These are phyloP conservation scores for Xylaria longipes DNA, from an alignment of 495 filamentous ascomycete genomes.

Conservation along the genomic window DNA sequence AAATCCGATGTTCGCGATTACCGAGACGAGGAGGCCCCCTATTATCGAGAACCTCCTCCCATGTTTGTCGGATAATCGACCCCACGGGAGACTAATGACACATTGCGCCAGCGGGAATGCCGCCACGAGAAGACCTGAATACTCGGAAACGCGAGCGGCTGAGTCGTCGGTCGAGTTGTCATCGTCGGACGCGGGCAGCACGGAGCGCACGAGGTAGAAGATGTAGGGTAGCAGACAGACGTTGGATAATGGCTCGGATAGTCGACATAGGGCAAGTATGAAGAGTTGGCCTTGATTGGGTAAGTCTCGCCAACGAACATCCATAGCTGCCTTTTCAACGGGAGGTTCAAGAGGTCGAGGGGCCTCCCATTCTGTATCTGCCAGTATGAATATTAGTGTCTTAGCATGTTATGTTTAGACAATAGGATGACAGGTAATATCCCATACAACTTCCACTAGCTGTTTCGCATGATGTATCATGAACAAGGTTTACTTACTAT, in stretches of 20 bases:
- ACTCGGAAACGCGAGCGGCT: constrained; percentile 44
- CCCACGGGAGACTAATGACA: constrained; percentile 78
- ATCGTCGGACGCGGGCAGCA: constrained; percentile 37
- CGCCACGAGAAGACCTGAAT: constrained; percentile 74
- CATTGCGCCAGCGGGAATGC: constrained; percentile 77
- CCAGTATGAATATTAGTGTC: background rate
- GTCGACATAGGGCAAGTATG: constrained; percentile 57
- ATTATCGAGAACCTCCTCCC: constrained; percentile 80
- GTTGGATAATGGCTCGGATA: constrained; percentile 60
- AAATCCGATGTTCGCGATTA: constrained; percentile 73
- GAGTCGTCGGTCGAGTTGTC: constrained; percentile 38
- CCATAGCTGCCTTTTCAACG: constrained; percentile 10
- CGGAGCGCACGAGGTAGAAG: constrained; percentile 63
- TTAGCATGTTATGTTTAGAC: background rate
- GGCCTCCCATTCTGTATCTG: background rate
- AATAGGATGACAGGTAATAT: background rate
- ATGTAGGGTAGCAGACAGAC: constrained; percentile 61
- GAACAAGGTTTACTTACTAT: background rate
- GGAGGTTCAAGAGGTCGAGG: constrained; percentile 10
- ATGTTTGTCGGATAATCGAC: constrained; percentile 67
- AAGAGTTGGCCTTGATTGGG: constrained; percentile 60
- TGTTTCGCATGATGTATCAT: background rate
- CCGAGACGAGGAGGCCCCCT: constrained; percentile 71
- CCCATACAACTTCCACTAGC: background rate
- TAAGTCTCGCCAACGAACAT: constrained; percentile 46